Conservation (phyloP, 805 yeast species). For the Candida orba region DNA sequence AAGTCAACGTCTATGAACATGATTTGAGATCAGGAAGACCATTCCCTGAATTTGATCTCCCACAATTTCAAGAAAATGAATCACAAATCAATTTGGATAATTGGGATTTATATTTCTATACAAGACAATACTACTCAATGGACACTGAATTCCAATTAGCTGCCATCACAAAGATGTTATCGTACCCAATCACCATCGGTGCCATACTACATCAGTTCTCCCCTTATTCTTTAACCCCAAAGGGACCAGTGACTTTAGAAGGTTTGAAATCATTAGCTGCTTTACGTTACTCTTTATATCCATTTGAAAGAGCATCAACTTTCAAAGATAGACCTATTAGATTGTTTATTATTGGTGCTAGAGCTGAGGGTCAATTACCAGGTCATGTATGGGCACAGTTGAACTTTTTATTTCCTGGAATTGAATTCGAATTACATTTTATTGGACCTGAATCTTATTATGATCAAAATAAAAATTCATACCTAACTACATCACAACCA, state of each 20-base stretch:
- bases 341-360: slow-evolving; percentile 82
- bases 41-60: slow-evolving; percentile 94
- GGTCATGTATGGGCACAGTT: slow-evolving; percentile 94
- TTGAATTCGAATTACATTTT: slow-evolving; percentile 79
- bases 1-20: slow-evolving; percentile 89
- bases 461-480: slow-evolving; percentile 62
- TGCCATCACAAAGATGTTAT: slow-evolving; percentile 87
- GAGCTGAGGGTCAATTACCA: slow-evolving; percentile 90
- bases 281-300: slow-evolving; percentile 80
- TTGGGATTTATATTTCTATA: slow-evolving; percentile 93
- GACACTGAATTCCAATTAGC: slow-evolving; percentile 95
- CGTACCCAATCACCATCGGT: slow-evolving; percentile 88
- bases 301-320: slow-evolving; percentile 46
- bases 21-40: slow-evolving; percentile 90
- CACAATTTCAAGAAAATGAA: slow-evolving; percentile 70
- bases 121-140: slow-evolving; percentile 91
- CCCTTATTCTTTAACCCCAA: slow-evolving; percentile 75
- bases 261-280: slow-evolving; percentile 94
- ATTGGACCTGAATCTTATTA: slow-evolving; percentile 89
- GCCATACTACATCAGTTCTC: slow-evolving; percentile 76
- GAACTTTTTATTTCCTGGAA: slow-evolving; percentile 75
- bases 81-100: slow-evolving; percentile 65
- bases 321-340: slow-evolving; percentile 85
- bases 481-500: slow-evolving; percentile 54
- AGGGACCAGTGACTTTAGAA: slow-evolving; percentile 84